Percentiles rank a stretch among this genome's conserved stretches.
phyloP scores from a whole-genome alignment of 2,329 filamentous ascomycete species.

The Aspergillus sp. region DNA sequence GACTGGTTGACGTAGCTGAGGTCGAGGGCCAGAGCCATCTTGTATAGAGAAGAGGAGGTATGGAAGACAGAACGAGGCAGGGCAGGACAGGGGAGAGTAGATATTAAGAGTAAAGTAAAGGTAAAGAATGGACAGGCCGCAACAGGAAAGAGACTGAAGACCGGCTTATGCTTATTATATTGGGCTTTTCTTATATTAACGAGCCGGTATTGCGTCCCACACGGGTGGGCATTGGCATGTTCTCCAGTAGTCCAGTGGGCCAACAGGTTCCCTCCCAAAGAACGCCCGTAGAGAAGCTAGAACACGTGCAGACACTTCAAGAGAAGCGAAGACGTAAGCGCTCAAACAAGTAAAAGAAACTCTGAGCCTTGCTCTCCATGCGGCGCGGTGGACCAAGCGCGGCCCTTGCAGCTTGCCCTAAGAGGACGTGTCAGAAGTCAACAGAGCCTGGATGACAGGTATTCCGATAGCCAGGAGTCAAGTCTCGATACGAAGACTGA shows the following conservation, averaged over 20 bases:
- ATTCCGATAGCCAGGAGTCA: too few relatives aligned
- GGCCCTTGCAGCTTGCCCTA: neutral
- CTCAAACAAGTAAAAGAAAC: too few relatives aligned
- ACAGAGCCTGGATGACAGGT: too few relatives aligned
- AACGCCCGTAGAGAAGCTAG: neutral
- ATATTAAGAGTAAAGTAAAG: neutral
- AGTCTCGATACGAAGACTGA: too few relatives aligned
- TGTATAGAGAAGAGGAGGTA: constrained; percentile 25
- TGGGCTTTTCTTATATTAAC: neutral
- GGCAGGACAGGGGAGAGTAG: neutral
- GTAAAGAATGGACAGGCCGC: neutral
- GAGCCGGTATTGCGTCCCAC: constrained; percentile 5
- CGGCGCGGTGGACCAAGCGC: too few relatives aligned
- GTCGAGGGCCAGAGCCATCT: constrained; percentile 24
- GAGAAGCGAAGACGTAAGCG: too few relatives aligned
- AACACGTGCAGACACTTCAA: neutral
- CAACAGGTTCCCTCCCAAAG: neutral
- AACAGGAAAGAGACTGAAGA: neutral
- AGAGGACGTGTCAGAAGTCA: neutral
- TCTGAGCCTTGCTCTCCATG: too few relatives aligned
- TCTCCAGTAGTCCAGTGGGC: neutral
- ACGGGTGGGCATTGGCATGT: constrained; percentile 1
- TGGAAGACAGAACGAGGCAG: neutral
- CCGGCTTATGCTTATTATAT: neutral
- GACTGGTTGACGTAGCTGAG: constrained; percentile 33